phyloP scores from a whole-genome alignment of 257 asterid genomes.

The Pogostemon cablin region DNA sequence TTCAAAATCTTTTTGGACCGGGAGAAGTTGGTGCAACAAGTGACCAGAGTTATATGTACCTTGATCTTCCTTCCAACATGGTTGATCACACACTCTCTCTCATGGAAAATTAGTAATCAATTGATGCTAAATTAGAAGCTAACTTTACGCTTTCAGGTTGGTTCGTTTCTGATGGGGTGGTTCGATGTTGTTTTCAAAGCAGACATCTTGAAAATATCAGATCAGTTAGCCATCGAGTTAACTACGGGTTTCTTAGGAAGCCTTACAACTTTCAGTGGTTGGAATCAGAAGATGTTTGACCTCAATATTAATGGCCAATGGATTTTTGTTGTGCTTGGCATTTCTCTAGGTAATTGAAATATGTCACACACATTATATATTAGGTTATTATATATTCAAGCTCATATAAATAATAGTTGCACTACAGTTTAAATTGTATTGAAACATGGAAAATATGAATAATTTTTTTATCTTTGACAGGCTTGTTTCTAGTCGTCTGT shows the following conservation, averaged over 20 bases:
- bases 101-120: background rate
- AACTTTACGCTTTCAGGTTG: conserved; percentile 54
- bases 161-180: conserved; percentile 99
- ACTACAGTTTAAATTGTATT: background rate
- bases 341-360: conserved; percentile 53
- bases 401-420: background rate
- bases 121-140: background rate
- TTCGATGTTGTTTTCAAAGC: conserved; percentile 82
- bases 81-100: conserved; percentile 45
- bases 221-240: conserved; percentile 76
- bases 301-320: conserved; percentile 73
- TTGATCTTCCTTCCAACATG: conserved; percentile 90
- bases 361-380: background rate
- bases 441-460: background rate
- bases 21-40: conserved; percentile 72
- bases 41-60: conserved; percentile 74
- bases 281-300: conserved; percentile 94
- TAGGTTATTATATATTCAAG: background rate
- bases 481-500: conserved; percentile 66
- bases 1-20: conserved; percentile 82
- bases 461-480: conserved; percentile 40
- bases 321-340: conserved; percentile 72
- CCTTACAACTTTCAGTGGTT: conserved; percentile 95
- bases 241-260: conserved; percentile 93
- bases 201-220: conserved; percentile 61